Evolutionary conservation across 768 basidiomycete genomes (phyloP), one percentile per base, ranked within the genome.

Genomic region (Pisolithus marmoratus): DNA sequence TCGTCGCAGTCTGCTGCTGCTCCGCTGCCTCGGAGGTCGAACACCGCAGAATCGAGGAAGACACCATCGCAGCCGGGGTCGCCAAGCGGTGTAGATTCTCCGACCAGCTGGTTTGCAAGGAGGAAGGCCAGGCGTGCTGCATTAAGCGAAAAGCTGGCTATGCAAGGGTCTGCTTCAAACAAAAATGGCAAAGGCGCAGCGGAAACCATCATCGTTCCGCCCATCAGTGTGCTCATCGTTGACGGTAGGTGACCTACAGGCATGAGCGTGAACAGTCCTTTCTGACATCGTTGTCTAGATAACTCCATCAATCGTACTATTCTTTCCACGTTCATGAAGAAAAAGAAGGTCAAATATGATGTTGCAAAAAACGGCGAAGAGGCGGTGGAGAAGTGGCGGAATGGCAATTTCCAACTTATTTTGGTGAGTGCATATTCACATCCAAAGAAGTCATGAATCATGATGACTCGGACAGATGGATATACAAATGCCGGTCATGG

Each of bases 401-500:
- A 83, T 6, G 96, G 95, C 20, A 84, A 77, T 48, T 99, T 96
- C 71, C 95, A 99, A 73, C 77, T 99, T 46, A 97, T 99, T 50
- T 71, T 99, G 70, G 95, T 96, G 56, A 58, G 90, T 74, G 11
- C 17, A 29, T 37, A 22, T 31, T 48, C 34, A 50, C 52, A n/a
- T 31, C 22, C 37, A 29, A 20, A 37, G 37, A 11, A 41, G 38
- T n/a, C 41, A 12, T 34, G 37, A 51, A 34, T 31, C 54, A 52
- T 65, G 36, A 67, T n/a, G 44, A 48, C 37, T 31, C 26, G 27
- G 53, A 4, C 58, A 97, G 95, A 99, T 99, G 96, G 96, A 99
- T 73, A 98, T 99, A 49, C 95, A 98, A 70, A 94, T 99, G 82
- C 96, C 96, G 8, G 85, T 98, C 59, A 98, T 96, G 90, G 92